Base-by-base conservation (phyloP, 2,329 filamentous ascomycete genomes). In the Neurospora sp. region DNA sequence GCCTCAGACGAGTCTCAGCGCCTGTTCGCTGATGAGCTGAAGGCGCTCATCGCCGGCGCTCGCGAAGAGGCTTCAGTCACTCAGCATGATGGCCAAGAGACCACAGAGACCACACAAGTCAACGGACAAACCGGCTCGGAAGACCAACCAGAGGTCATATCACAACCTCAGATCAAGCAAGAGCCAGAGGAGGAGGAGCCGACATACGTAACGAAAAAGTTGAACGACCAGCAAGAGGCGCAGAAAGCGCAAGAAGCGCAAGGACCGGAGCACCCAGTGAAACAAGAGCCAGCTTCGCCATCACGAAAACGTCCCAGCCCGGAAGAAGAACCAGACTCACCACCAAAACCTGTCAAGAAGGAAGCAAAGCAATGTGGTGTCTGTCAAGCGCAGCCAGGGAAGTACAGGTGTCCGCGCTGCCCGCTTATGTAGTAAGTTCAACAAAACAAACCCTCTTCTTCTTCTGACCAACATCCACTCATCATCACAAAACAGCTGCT, bases 361-460 rank as follows among this genome's bases (percentile, higher is more conserved):
- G 71, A 68, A 19, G 69, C 72, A 2, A 81, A 79, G 71, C 79
- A 87, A 66, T 90, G 88, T 74, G 82, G 83, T 5, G 80, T 88
- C 39, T 90, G 88, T 76, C 77, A 83, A 37, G 75, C 77, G 40
- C 82, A 82, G 4, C 80, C 83, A 23, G 82, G 82, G 38, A 89
- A 88, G 77, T 90, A 90, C 78, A 90, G 88, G 74, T 90, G 88
- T 72, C 81, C 86, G n/a, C 82, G 82, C 37, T 90, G 88, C 76
- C 78, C 82, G 66, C 74, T 86, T 28, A 84, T 84, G 71, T 89
- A 88, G 88, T 90, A 80, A 76, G 87, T 79, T 72, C 39, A n/a
- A 41, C 62, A 36, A 19, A 66, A 12, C 66, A 17, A 37, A n/a
- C 15, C 3, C 10, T 37, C 52, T 36, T 62, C 38, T 67, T 68